A percentile compares a stretch with the other conserved stretches of the same genome.
phyloP scores from a whole-genome alignment of 805 yeast genomes.

The Kregervanrija pseudodelftensis region DNA sequence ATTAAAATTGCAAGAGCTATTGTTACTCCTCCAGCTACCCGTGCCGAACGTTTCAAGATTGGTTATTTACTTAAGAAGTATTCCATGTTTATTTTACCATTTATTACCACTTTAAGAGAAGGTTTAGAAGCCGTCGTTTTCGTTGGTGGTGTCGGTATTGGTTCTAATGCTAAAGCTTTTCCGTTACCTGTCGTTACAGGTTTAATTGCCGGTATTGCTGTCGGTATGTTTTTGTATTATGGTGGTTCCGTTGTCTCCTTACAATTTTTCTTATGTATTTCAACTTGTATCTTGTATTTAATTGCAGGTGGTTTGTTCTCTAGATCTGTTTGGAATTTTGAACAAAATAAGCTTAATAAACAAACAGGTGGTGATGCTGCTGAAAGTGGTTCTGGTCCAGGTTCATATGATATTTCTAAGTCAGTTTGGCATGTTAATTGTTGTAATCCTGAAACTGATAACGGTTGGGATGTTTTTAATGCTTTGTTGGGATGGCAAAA shows the following conservation, averaged over 20 bases:
- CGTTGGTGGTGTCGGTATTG: constrained; percentile 90
- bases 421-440: constrained; percentile 96
- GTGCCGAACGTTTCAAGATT: constrained; percentile 44
- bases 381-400: constrained; percentile 90
- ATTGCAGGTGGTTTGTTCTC: constrained; percentile 91
- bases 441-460: constrained; percentile 86
- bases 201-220: constrained; percentile 64
- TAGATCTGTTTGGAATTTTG: constrained; percentile 88
- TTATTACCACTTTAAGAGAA: constrained; percentile 88
- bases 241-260: constrained; percentile 80
- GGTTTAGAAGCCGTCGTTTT: constrained; percentile 95
- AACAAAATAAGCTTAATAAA: constrained; percentile 54
- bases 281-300: constrained; percentile 84
- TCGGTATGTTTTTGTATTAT: constrained; percentile 68
- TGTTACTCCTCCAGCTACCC: constrained; percentile 46
- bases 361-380: constrained; percentile 92
- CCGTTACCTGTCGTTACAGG: constrained; percentile 93
- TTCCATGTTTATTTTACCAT: constrained; percentile 84
- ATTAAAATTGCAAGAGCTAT: constrained; percentile 84
- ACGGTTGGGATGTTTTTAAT: constrained; percentile 97
- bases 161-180: constrained; percentile 49
- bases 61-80: constrained; percentile 62
- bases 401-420: constrained; percentile 75
- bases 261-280: constrained; percentile 78
- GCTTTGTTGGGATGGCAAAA: constrained; percentile 96